Evolutionary conservation across 1,284 basidiomycete species (phyloP), one percentile per base, ranked within the genome.

Genomic region (Tylopilus sp.): DNA sequence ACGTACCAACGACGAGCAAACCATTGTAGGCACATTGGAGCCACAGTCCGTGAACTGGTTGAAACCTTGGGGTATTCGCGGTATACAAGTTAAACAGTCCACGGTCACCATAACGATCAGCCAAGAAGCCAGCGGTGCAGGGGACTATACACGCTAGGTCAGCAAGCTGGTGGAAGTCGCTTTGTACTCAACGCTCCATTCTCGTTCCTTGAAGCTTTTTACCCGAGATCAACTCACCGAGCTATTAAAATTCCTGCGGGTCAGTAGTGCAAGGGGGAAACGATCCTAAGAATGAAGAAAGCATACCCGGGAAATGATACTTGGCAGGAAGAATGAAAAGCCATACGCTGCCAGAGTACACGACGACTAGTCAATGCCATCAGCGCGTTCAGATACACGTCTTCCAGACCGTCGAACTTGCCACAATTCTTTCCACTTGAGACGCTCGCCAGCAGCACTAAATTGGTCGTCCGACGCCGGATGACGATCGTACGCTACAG

Each of bases 101-200:
- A 51, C 86, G 71, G 39, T 73, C 70, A 18, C 82, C 81, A 49
- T 75, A 73, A 35, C 77, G 71, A 63, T 88, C 85, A 1, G 83
- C 83, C 18, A 72, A 46, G 63, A 77, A 84, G 3, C 84, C 84
- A 21, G 87, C 78, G 1, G 66, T 47, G 55, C 84, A 84, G 6
- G 86, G 88, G 39, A 79, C 65, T 26, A 82, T 68, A 59, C 85
- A 0, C 84, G 84, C 2, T 86, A 82, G 6, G 81, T 82, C 46
- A 89, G 67, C 23, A 89, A 71, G 65, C 90, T 89, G n/a, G 87
- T 86, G 2, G 73, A 74, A 0, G 85, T 86, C 7, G 86, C 85
- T 10, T 70, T 69, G 68, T 75, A 90, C 6, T 86, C 84, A 79
- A 31, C 25, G 28, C 34, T 30, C 44, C 19, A 36, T 50, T 45